phyloP scores from a whole-genome alignment of 208 protist genomes.

The Trichomonas tenax region DNA sequence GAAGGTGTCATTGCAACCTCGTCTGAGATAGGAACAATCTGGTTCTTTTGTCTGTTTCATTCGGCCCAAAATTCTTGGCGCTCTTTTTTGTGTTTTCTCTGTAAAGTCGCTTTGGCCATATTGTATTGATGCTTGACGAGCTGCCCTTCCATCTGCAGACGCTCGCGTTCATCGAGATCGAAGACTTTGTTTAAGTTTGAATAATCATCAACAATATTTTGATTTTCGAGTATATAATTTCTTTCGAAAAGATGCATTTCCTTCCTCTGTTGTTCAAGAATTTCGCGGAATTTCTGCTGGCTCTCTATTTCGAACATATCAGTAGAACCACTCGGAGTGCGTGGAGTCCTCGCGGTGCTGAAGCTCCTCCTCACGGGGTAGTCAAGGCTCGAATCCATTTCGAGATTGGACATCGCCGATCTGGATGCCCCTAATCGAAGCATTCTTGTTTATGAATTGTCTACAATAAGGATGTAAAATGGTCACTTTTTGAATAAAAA shows the following conservation, averaged over 20 bases:
- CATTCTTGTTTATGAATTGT: too few species aligned
- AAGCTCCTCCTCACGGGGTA: not conserved
- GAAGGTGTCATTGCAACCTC: not conserved
- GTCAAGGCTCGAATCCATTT: not conserved
- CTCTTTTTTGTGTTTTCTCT: not conserved
- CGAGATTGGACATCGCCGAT: not conserved
- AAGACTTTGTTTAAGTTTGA: not conserved
- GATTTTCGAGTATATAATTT: not conserved
- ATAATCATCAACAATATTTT: not conserved
- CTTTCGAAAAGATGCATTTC: not conserved
- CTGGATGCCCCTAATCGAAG: not conserved
- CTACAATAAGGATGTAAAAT: too few species aligned
- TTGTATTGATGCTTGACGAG: not conserved
- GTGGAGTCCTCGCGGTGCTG: not conserved
- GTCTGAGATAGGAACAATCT: not conserved
- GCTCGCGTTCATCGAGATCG: not conserved
- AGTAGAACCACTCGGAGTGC: not conserved
- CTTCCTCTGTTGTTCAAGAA: not conserved
- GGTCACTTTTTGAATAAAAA: too few species aligned
- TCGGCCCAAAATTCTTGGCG: not conserved
- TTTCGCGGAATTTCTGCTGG: not conserved
- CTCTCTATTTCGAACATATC: not conserved
- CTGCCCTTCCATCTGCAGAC: not conserved
- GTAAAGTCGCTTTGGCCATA: not conserved
- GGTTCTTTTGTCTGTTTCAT: not conserved